These are phyloP conservation scores for Tricholoma saponaceum DNA, from an alignment of 768 basidiomycete species.

Conservation along the genomic window DNA sequence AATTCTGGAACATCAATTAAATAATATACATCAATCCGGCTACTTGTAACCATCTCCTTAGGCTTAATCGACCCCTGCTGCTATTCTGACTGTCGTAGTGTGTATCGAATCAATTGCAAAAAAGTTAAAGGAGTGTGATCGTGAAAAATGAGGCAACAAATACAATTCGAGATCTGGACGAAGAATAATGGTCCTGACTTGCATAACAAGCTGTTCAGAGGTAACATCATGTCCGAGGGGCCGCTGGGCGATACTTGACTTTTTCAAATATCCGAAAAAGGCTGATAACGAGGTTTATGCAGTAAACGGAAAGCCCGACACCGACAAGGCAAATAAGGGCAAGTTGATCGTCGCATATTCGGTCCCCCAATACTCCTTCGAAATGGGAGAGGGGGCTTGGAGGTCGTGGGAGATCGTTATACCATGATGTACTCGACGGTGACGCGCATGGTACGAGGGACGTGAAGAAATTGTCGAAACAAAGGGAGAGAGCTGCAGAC, in stretches of 20 bases:
- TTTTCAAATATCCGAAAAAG: slow-evolving; percentile 87
- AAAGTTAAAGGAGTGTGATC: not conserved
- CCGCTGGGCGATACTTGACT: slow-evolving; percentile 66
- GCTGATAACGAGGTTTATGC: slow-evolving; percentile 80
- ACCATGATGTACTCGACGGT: slow-evolving; percentile 61
- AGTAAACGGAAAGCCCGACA: slow-evolving; percentile 75
- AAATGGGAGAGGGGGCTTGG: slow-evolving; percentile 34
- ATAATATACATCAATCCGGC: too few relatives aligned
- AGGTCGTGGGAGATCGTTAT: slow-evolving; percentile 61
- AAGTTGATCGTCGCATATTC: slow-evolving; percentile 72
- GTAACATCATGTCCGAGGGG: slow-evolving; percentile 12
- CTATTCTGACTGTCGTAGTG: not conserved
- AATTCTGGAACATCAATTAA: too few relatives aligned
- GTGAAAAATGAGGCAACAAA: not conserved
- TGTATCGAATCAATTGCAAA: too few relatives aligned
- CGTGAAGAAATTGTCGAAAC: slow-evolving; percentile 91
- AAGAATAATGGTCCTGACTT: not conserved
- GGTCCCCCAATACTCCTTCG: slow-evolving; percentile 46
- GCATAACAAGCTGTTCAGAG: not conserved
- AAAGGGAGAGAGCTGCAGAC: slow-evolving; percentile 84
- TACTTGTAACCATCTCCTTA: too few relatives aligned
- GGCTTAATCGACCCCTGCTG: not conserved
- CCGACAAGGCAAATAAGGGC: slow-evolving; percentile 76
- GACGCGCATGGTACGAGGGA: slow-evolving; percentile 76
- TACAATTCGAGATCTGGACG: not conserved